phyloP scores from a whole-genome alignment of 306 rosid species.

The Citrullus colocynthis region DNA sequence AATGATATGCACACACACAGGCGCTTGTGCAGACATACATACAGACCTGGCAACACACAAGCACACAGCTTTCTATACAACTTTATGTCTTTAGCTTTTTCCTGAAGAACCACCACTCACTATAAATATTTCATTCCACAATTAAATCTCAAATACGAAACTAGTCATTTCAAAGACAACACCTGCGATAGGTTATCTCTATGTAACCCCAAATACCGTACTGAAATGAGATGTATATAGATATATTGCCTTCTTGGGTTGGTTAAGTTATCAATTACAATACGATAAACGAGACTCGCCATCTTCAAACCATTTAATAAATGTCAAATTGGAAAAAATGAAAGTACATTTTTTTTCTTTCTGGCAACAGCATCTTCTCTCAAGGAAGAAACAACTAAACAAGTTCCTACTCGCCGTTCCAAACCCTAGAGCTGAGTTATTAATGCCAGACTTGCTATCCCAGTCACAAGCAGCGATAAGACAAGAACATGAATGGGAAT shows the following conservation, averaged over 20 bases:
- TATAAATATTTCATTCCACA: neutral
- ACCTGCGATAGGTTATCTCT: neutral
- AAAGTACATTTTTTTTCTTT: neutral
- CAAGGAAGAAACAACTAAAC: neutral
- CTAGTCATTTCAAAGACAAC: neutral
- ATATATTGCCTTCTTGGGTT: neutral
- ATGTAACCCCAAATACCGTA: neutral
- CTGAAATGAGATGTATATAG: neutral
- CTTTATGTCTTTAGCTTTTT: neutral
- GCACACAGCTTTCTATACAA: neutral
- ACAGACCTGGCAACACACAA: too few species aligned
- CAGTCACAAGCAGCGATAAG: neutral
- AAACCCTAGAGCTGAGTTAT: slow-evolving; percentile 1
- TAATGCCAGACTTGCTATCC: neutral
- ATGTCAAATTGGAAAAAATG: neutral
- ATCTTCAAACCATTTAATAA: neutral
- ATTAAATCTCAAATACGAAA: neutral
- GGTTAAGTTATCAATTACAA: neutral
- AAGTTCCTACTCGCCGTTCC: neutral
- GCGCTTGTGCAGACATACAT: too few species aligned
- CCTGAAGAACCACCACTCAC: neutral
- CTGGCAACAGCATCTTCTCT: neutral
- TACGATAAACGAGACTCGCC: neutral
- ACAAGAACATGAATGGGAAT: neutral
- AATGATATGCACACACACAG: too few species aligned